Base-by-base conservation (phyloP, 2,329 filamentous ascomycete species). In the Aotearoamyces nothofagi region DNA sequence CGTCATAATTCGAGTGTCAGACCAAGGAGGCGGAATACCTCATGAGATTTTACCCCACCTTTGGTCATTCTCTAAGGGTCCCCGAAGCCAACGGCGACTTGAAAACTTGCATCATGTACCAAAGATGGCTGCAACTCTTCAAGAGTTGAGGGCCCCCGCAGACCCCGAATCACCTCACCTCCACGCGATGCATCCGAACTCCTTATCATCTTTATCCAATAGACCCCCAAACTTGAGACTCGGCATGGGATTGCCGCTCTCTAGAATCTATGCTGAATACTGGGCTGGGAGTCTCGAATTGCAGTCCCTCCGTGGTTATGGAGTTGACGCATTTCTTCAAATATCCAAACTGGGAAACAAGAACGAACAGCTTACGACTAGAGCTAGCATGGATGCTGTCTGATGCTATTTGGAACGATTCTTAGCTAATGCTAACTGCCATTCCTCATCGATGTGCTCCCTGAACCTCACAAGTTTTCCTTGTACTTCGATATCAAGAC, bases 321-420 rank as follows among this genome's bases (percentile, higher is more conserved):
- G 90, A 9, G 83, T 92, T 5, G 90, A 98, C 57, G 86, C 81
- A 0, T 98, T 98, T 47, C 56, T 98, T 38, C 86, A 96, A 50
- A 93, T 98, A 35, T 92, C 83, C 4, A 92, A 92, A 51, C 62
- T 98, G 33, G 90, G 90, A 12, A 98, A 98, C 52, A 94, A 93
- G 63, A 94, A 96, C 47, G 90, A 98, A 59, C 83, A 92, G 53
- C 62, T 98, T 36, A 83, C 68, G 3, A 83, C 72, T 15, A 61
- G 79, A 44, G 79, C 79, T 15, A 72, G 66, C 39, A 82, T 86
- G 63, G 79, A 86, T 52, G 76, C 78, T 12, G 68, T 86, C 12
- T 51, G 37, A 35, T 19, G 5, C 12, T 7, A 13, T 19, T 13
- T 19, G 20, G 17, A 30, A 20, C 7, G 19, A n/a, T n/a, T n/a